A percentile compares a stretch with the other conserved stretches of the same genome.
Evolutionary conservation across 2,329 filamentous ascomycete genomes (phyloP).

Genomic region (Fusarium sacchari): DNA sequence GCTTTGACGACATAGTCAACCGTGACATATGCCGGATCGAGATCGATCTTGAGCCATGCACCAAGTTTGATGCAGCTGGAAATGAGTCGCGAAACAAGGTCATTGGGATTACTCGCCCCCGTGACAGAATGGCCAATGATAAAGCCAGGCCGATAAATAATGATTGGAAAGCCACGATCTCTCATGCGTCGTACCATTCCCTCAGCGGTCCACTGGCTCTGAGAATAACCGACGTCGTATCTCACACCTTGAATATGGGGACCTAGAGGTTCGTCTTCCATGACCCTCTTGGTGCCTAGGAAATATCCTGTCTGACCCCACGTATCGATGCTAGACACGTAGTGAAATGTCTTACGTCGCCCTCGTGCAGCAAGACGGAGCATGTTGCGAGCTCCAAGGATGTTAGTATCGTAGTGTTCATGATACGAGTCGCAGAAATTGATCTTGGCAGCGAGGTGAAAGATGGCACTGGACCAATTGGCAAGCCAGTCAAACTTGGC

Average conservation of each 20-base stretch:
- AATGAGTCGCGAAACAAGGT: background rate
- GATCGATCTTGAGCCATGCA: background rate
- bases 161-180: background rate
- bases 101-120: constrained; percentile 1
- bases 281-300: background rate
- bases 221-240: background rate
- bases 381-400: background rate
- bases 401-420: constrained; percentile 2
- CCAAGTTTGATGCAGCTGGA: constrained; percentile 3
- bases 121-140: background rate
- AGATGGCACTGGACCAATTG: background rate
- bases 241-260: background rate
- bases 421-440: constrained; percentile 3
- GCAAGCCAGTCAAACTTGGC: background rate
- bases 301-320: constrained; percentile 6
- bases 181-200: background rate
- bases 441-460: constrained; percentile 2
- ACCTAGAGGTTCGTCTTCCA: background rate
- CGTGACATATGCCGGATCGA: background rate
- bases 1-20: constrained; percentile 1
- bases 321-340: constrained; percentile 4
- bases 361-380: background rate
- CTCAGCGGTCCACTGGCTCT: constrained; percentile 2
- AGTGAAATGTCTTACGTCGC: background rate
- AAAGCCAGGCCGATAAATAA: background rate